phyloP scores from a whole-genome alignment of 2,329 filamentous ascomycete genomes.

The Sclerotiophoma versabilis region DNA sequence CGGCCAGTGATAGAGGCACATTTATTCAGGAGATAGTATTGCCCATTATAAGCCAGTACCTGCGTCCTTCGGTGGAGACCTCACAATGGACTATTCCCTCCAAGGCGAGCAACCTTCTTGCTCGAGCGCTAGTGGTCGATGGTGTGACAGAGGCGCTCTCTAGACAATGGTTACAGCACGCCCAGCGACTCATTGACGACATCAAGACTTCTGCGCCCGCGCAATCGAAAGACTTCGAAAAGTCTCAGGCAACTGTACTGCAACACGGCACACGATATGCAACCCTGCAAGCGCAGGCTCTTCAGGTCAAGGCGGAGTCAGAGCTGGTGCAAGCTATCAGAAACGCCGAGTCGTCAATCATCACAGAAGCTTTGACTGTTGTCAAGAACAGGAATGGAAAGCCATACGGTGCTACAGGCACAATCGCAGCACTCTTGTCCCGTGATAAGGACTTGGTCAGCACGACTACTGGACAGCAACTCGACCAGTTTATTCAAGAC shows the following conservation, averaged over 20 bases:
- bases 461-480: conserved; percentile 51
- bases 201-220: conserved; percentile 81
- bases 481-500: conserved; percentile 59
- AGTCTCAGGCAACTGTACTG: conserved; percentile 73
- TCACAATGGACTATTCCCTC: conserved; percentile 60
- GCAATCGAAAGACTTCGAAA: conserved; percentile 76
- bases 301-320: conserved; percentile 15
- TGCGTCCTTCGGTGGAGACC: conserved; percentile 56
- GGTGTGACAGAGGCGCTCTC: conserved; percentile 59
- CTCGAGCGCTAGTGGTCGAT: conserved; percentile 51
- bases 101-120: conserved; percentile 49
- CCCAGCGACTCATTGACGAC: conserved; percentile 66
- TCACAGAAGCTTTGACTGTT: conserved; percentile 59
- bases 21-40: conserved; percentile 58
- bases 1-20: conserved; percentile 55
- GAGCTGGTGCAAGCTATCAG: conserved; percentile 29
- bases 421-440: conserved; percentile 62
- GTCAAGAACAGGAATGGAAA: conserved; percentile 66
- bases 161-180: conserved; percentile 69
- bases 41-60: conserved; percentile 62
- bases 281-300: conserved; percentile 55
- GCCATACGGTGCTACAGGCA: conserved; percentile 69
- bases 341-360: conserved; percentile 51
- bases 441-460: conserved; percentile 52
- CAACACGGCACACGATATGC: conserved; percentile 71